Base-by-base conservation (phyloP, 140 eudicot species). In the Cichorium intybus region DNA sequence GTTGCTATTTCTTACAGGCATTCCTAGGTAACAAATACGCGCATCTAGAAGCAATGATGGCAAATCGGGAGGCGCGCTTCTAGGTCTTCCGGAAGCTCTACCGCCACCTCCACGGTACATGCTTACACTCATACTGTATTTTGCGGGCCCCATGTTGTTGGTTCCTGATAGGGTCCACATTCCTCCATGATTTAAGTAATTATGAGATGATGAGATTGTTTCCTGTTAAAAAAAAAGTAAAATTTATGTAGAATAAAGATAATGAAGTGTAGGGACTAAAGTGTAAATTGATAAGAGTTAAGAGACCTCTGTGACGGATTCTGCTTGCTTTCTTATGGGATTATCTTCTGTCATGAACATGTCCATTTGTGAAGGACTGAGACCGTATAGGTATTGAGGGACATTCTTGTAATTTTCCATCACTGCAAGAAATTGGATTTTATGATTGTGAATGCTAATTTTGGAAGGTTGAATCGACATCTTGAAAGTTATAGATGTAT, bases 331-430 rank as follows among this genome's bases (percentile, higher is more conserved):
- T 34, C 87, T 71, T 21, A 65, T 78, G n/a, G 94, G 90, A 71
- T 76, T 87, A 87, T 87, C 95, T 59, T 82, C 95, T 3, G 97
- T 84, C 96, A 80, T 85, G 82, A 91, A 91, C 95, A 85, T 85
- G 74, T 85, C 92, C 95, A 91, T 82, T 74, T 87, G 96, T 49
- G 91, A 62, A 58, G 89, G 97, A 61, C 80, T 69, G 34, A 85
- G 95, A 41, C 96, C 97, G 15, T 85, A 85, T 1, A 91, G 80
- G 79, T 61, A 73, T 55, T 81, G 83, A 60, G 96, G 95, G 8
- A 72, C 79, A 69, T 85, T 87, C 76, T 87, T 85, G 90, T 41
- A 91, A 79, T 87, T 85, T 26, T 91, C 95, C 89, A 83, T 84
- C 81, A 91, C 95, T 87, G 71, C 65, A 65, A 51, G 57, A n/a